Percentiles rank a stretch among this genome's conserved stretches.
Conservation (phyloP, 768 basidiomycete genomes). For the Pisolithus orientalis region DNA sequence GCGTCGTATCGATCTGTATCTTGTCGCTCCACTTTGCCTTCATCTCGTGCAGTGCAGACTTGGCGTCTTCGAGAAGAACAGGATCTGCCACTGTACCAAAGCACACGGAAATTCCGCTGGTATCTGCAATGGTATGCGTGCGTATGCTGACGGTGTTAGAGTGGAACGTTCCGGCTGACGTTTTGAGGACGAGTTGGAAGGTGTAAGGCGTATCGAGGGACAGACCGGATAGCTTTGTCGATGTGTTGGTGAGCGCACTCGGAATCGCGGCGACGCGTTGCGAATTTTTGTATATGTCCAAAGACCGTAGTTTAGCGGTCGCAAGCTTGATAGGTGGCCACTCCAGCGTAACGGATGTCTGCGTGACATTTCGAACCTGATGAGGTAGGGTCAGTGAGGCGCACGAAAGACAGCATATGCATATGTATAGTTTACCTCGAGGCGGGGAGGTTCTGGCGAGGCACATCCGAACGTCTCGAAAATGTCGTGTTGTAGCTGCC, state of each 20-base stretch:
- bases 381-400: not conserved
- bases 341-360: constrained; percentile 94
- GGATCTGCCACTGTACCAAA: constrained; percentile 86
- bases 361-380: constrained; percentile 88
- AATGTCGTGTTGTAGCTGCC: constrained; percentile 78
- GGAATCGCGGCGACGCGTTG: constrained; percentile 85
- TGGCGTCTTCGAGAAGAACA: constrained; percentile 72
- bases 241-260: constrained; percentile 75
- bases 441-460: constrained; percentile 64
- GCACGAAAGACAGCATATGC: not conserved
- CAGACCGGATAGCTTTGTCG: constrained; percentile 80
- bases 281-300: constrained; percentile 91
- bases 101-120: constrained; percentile 90
- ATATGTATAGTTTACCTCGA: constrained; percentile 46
- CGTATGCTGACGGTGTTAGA: constrained; percentile 78
- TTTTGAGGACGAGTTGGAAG: constrained; percentile 91
- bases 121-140: constrained; percentile 94
- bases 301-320: constrained; percentile 75
- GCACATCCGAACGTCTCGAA: constrained; percentile 62
- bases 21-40: constrained; percentile 85
- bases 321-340: constrained; percentile 87
- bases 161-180: constrained; percentile 85
- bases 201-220: constrained; percentile 81
- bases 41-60: constrained; percentile 78
- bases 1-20: constrained; percentile 96